Base-by-base conservation (phyloP, 1,284 basidiomycete genomes). In the Malassezia vespertilionis region DNA sequence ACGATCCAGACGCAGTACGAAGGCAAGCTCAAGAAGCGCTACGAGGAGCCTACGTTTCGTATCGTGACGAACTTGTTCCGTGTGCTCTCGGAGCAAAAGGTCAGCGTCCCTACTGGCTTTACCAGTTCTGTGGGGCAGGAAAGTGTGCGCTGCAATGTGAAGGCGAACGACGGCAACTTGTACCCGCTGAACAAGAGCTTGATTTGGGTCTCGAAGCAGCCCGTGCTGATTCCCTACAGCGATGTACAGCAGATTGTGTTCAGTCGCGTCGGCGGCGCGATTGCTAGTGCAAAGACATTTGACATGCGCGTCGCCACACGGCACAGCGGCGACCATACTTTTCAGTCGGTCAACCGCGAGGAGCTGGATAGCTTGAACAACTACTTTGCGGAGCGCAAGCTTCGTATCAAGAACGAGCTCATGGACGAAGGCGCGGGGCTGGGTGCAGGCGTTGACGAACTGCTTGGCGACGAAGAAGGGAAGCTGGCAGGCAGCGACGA, bases 131-230 rank as follows among this genome's bases (percentile, higher is more conserved):
- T 74, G 44, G 75, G 75, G 8, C 72, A 75, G 47, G 71, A 72
- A 36, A 76, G 76, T 39, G 73, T 97, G 75, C 96, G 96, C 75
- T 90, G 88, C 60, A 96, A 96, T 73, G 79, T 97, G 65, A 97
- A 97, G 74, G 93, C 93, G 33, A 80, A 86, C 12, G 90, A 95
- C 72, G 93, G 93, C 54, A 87, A 95, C 71, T 80, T 99, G 21
- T 97, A 95, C 78, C 81, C 96, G 75, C 81, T 99, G 54, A 93
- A 97, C 71, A 95, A 95, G 79, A 87, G 85, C 70, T 78, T 99
- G 40, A 86, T 99, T 73, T 99, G 96, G 75, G 89, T 97, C 45
- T 89, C 90, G 50, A 97, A 96, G 73, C 84, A 89, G 64, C 90
- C 93, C 1, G 82, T 83, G 30, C 82, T 95, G 62, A 80, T 96